Evolutionary conservation across 106 monocot species (phyloP), one percentile per base, ranked within the genome.

Genomic region (Cymbidium sinense): DNA sequence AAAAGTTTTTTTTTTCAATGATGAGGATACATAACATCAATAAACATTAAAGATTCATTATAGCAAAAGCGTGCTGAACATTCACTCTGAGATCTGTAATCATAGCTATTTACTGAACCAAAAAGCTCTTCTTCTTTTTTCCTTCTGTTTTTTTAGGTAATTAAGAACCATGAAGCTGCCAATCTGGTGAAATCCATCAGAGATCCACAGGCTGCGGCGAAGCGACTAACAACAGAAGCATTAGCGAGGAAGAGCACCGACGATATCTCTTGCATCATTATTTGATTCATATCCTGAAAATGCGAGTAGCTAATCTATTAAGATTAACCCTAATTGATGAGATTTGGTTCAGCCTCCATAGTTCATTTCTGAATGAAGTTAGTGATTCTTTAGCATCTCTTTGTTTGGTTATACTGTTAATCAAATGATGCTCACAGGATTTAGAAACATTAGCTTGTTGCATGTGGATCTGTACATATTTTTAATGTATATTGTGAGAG

Each of bases 241-340:
- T 33, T 88, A 34, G 58, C 54, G 4, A 83, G 84, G 75, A 79
- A 82, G 10, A 88, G 91, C 75, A 88, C 86, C 44, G 91, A 91
- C 35, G 91, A 91, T 43, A 91, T 91, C 39, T 91, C 91, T 1
- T 91, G 91, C 77, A 91, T 91, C 17, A 86, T 91, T 30, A 55
- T 76, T 34, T 54, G 54, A 34, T 76, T 76, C 33, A 15, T 43
- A 25, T 44, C 35, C 27, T 74, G 74, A 74, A 15, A 74, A n/a
- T n/a, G n/a, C n/a, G n/a, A n/a, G n/a, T n/a, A n/a, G n/a, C n/a
- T n/a, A n/a, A n/a, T n/a, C n/a, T n/a, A n/a, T n/a, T n/a, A n/a
- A n/a, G n/a, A n/a, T n/a, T n/a, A n/a, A n/a, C n/a, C n/a, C n/a
- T n/a, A n/a, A n/a, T n/a, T n/a, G n/a, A n/a, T 28, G 12, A 74